phyloP scores from a whole-genome alignment of 2,329 filamentous ascomycete genomes.

The Massarina eburnea region DNA sequence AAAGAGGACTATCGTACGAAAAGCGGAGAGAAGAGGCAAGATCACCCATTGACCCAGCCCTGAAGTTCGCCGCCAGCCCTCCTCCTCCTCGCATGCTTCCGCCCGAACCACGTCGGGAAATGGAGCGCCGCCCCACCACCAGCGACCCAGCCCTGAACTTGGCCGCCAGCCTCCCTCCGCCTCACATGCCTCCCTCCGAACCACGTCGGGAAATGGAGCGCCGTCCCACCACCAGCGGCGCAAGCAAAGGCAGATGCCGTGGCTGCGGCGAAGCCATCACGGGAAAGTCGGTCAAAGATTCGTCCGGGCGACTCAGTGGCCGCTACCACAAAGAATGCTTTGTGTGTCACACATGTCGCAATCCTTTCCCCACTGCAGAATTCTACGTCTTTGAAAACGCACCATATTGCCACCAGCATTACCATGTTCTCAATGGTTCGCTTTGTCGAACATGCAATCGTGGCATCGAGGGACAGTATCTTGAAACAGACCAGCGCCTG shows the following conservation, averaged over 20 bases:
- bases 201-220: conserved; percentile 20
- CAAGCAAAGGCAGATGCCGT: conserved; percentile 75
- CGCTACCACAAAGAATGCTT: conserved; percentile 96
- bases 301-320: conserved; percentile 86
- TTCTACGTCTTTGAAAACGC: conserved; percentile 89
- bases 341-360: conserved; percentile 79
- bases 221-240: conserved; percentile 36
- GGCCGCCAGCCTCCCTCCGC: conserved; percentile 14
- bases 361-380: conserved; percentile 80
- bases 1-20: conserved; percentile 30
- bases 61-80: conserved; percentile 16
- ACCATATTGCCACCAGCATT: conserved; percentile 90
- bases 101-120: conserved; percentile 17
- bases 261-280: conserved; percentile 77
- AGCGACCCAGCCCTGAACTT: conserved; percentile 17
- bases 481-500: conserved; percentile 74
- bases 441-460: conserved; percentile 76
- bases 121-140: conserved; percentile 31
- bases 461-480: conserved; percentile 91
- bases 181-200: conserved; percentile 14
- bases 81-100: conserved; percentile 13
- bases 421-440: conserved; percentile 87
- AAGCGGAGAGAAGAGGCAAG: conserved; percentile 16
- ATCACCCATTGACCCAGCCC: conserved; percentile 16
- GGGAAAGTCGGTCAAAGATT: conserved; percentile 91